phyloP scores from a whole-genome alignment of 2,329 filamentous ascomycete species.

The Penicillium sp. region DNA sequence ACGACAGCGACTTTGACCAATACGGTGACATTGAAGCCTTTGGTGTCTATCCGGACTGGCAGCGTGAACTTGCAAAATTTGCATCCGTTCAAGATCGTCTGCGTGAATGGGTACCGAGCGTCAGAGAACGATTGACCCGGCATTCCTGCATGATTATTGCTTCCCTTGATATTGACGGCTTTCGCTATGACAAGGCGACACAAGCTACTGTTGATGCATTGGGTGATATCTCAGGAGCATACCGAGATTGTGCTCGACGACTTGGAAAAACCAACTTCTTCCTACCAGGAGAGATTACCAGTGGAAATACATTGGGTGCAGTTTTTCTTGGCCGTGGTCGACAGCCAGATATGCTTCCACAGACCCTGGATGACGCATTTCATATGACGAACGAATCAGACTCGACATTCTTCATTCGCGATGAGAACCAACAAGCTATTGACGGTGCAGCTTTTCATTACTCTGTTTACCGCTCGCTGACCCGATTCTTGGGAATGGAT shows the following conservation, averaged over 20 bases:
- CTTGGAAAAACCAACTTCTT: slow-evolving; percentile 60
- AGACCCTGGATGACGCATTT: slow-evolving; percentile 47
- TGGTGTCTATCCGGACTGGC: slow-evolving; percentile 58
- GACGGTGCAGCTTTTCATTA: slow-evolving; percentile 60
- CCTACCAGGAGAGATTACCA: slow-evolving; percentile 58
- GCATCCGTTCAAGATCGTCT: slow-evolving; percentile 62
- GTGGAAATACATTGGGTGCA: slow-evolving; percentile 55
- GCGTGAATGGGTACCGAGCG: slow-evolving; percentile 57
- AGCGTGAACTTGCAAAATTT: slow-evolving; percentile 60
- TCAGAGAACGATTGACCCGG: slow-evolving; percentile 52
- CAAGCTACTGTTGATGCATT: slow-evolving; percentile 59
- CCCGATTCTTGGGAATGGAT: slow-evolving; percentile 56
- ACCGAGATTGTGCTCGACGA: slow-evolving; percentile 53
- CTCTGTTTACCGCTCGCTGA: slow-evolving; percentile 57
- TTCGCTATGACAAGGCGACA: slow-evolving; percentile 61
- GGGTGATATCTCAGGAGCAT: slow-evolving; percentile 52
- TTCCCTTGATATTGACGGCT: slow-evolving; percentile 61
- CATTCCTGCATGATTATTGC: slow-evolving; percentile 60
- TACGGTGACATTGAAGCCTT: slow-evolving; percentile 61
- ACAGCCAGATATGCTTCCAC: slow-evolving; percentile 49
- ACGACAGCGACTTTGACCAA: slow-evolving; percentile 59
- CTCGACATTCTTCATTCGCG: slow-evolving; percentile 48
- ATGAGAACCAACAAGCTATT: slow-evolving; percentile 48
- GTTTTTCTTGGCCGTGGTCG: slow-evolving; percentile 59
- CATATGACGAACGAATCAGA: slow-evolving; percentile 43